Evolutionary conservation across 345 rosid genomes (phyloP).

Genomic region (Brassica nigra): DNA sequence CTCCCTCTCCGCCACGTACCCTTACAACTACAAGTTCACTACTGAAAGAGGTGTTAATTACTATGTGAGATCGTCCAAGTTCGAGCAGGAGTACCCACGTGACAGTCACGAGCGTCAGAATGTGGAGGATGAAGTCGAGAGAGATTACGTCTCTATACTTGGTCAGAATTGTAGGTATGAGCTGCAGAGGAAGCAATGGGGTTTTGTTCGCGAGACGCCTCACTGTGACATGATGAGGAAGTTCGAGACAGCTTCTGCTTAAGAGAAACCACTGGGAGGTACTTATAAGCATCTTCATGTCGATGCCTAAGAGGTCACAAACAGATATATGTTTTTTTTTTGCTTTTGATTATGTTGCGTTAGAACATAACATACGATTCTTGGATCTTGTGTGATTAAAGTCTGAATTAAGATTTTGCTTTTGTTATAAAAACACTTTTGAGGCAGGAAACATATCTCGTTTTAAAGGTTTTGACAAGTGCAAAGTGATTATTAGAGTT

Average conservation of each 20-base stretch:
- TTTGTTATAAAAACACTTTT: background rate
- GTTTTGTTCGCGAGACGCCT: conserved; percentile 80
- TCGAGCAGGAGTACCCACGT: conserved; percentile 74
- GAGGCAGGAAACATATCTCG: background rate
- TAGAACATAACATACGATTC: conserved; percentile 40
- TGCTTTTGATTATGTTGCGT: conserved; percentile 17
- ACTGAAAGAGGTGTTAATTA: conserved; percentile 77
- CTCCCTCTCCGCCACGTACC: conserved; percentile 66
- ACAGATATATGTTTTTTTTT: conserved; percentile 33
- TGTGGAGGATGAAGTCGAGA: conserved; percentile 69
- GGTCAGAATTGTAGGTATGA: conserved; percentile 83
- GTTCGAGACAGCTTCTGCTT: conserved; percentile 53
- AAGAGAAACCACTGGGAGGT: background rate
- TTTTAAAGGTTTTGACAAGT: background rate
- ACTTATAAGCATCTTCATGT: conserved; percentile 24
- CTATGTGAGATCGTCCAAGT: conserved; percentile 74
- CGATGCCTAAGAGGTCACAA: background rate
- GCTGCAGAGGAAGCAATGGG: conserved; percentile 89
- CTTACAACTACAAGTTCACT: conserved; percentile 72
- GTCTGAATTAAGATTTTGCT: conserved; percentile 12
- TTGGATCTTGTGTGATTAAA: conserved; percentile 34
- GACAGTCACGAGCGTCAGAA: conserved; percentile 49
- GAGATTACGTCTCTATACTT: conserved; percentile 69
- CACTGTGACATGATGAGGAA: conserved; percentile 70
- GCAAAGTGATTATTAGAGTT: background rate